Base-by-base conservation (phyloP, 805 yeast genomes). In the Zygosaccharomyces siamensis region DNA sequence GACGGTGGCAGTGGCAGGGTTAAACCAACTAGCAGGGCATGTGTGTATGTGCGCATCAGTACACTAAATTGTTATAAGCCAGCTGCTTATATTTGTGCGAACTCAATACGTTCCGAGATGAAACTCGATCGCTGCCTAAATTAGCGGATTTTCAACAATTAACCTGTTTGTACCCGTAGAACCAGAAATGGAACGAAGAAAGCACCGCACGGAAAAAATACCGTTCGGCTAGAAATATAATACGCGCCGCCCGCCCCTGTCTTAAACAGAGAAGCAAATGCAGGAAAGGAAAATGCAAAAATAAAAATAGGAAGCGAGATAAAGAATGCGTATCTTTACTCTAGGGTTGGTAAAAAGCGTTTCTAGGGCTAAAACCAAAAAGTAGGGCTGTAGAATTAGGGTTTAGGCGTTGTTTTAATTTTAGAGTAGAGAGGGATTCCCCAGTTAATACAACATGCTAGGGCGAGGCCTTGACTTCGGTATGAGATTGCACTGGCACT, bases 401-500 rank as follows among this genome's bases (percentile, higher is more conserved):
- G 28, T 10, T 26, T 26, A 7, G 11, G 8, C 5, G 28, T 3
- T 26, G 28, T 26, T 26, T 26, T 26, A 10, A 10, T 10, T 26
- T 10, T 26, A 26, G 11, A 26, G 20, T 18, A 18, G 28, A 2
- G 7, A 2, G 8, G 28, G 28, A 26, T 26, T 26, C 28, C 8
- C 28, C 11, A 26, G 10, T 8, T 26, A 8, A 26, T 26, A 26
- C 28, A 26, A 7, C 3, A 26, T 20, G 8, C 20, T 18, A 41
- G 18, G 44, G 44, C 33, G 44, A 41, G 33, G 24, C 62, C 83
- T 82, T 20, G 27, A 86, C 76, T 31, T 70, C 68, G 3, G 78
- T 74, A 6, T 77, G 72, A 57, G 80, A 80, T 50, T 81, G 82
- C 7, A 86, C 80, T 2, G 82, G 79, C 3, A 84, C 76, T 0